Conservation (phyloP, 1,284 basidiomycete species). For the Cutaneotrichosporon sp. region DNA sequence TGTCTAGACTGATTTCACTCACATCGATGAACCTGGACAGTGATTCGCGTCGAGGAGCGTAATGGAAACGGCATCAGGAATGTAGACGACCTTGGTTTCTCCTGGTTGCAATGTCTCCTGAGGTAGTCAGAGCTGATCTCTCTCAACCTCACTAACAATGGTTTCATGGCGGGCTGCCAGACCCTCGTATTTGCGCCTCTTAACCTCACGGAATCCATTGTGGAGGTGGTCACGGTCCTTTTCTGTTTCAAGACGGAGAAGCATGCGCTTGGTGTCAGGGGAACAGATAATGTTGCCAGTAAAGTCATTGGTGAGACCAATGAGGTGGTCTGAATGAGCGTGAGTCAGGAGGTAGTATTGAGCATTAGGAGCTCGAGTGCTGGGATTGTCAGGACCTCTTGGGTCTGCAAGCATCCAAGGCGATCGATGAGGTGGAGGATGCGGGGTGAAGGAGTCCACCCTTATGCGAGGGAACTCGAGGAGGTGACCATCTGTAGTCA, state of each 20-base stretch:
- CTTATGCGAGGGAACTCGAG: slow-evolving; percentile 66
- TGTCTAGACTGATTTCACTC: slow-evolving; percentile 31
- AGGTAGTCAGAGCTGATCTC: background rate
- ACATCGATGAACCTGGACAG: slow-evolving; percentile 92
- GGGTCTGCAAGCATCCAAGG: slow-evolving; percentile 26
- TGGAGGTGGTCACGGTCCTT: slow-evolving; percentile 61
- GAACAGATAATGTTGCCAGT: slow-evolving; percentile 67
- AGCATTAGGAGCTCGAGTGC: slow-evolving; percentile 54
- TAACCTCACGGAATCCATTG: slow-evolving; percentile 59
- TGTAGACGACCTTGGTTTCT: slow-evolving; percentile 62
- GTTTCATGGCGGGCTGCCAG: slow-evolving; percentile 20
- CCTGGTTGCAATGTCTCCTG: slow-evolving; percentile 40
- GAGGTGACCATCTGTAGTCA: slow-evolving; percentile 44
- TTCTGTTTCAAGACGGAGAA: slow-evolving; percentile 70
- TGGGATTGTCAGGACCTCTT: slow-evolving; percentile 11
- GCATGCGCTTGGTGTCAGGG: slow-evolving; percentile 74
- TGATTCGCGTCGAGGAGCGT: slow-evolving; percentile 90
- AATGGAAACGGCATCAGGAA: slow-evolving; percentile 59
- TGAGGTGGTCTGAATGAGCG: slow-evolving; percentile 74
- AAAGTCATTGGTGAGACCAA: slow-evolving; percentile 39
- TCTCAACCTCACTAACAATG: slow-evolving; percentile 38
- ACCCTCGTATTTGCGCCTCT: slow-evolving; percentile 55
- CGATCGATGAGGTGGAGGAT: slow-evolving; percentile 15
- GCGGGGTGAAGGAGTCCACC: slow-evolving; percentile 70
- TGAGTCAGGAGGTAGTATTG: slow-evolving; percentile 74